phyloP scores from a whole-genome alignment of 1,139 yeast genomes.

The Geotrichum reessii region DNA sequence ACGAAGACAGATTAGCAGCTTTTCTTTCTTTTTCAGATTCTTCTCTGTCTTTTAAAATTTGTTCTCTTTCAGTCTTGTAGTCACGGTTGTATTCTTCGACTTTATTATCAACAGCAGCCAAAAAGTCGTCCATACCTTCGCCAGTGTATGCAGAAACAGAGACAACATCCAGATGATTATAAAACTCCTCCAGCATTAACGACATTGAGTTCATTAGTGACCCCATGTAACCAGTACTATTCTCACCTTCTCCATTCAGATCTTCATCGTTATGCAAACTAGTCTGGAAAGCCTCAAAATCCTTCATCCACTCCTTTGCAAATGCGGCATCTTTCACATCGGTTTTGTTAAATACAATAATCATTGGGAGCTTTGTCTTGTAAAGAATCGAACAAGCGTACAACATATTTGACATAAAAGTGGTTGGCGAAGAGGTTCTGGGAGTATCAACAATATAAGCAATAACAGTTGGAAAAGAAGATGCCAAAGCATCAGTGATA shows the following conservation, averaged over 20 bases:
- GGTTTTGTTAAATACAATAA: constrained; percentile 90
- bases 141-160: constrained; percentile 92
- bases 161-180: constrained; percentile 85
- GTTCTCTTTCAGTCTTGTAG: constrained; percentile 82
- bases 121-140: constrained; percentile 85
- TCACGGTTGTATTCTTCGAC: constrained; percentile 81
- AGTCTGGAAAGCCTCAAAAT: constrained; percentile 83
- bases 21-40: constrained; percentile 68
- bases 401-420: constrained; percentile 96
- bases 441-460: constrained; percentile 98
- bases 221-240: constrained; percentile 89
- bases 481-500: constrained; percentile 93
- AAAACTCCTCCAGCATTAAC: constrained; percentile 92
- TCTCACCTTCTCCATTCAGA: constrained; percentile 57
- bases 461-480: constrained; percentile 89
- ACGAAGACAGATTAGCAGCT: constrained; percentile 59
- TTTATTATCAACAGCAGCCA: constrained; percentile 75
- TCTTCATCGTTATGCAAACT: constrained; percentile 60
- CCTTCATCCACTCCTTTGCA: constrained; percentile 97
- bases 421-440: constrained; percentile 85
- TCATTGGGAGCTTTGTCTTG: constrained; percentile 95
- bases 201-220: constrained; percentile 93
- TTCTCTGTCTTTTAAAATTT: constrained; percentile 69
- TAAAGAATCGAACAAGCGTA: constrained; percentile 96
- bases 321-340: constrained; percentile 80